These are phyloP conservation scores for Schizophyllum amplum DNA, from an alignment of 1,284 basidiomycete species.

Conservation along the genomic window DNA sequence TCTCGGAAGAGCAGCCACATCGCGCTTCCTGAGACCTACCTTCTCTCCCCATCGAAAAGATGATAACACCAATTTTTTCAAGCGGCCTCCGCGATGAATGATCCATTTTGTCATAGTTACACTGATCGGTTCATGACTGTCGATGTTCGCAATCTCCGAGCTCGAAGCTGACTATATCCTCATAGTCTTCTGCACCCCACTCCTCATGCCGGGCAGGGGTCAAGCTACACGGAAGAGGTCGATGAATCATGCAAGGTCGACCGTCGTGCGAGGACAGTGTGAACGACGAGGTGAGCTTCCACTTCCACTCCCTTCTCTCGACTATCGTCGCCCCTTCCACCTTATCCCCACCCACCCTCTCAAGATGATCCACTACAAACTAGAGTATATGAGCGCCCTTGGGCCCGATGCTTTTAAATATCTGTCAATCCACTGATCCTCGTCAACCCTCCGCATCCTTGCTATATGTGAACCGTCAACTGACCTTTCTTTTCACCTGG, in stretches of 20 bases:
- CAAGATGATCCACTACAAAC: constrained; percentile 66
- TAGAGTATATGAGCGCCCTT: constrained; percentile 77
- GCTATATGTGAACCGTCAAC: constrained; percentile 4
- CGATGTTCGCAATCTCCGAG: constrained; percentile 14
- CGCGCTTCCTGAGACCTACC: no score
- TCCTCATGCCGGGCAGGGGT: no score
- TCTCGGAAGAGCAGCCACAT: no score
- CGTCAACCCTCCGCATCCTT: constrained; percentile 13
- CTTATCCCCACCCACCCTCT: constrained; percentile 13
- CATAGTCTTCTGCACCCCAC: neutral
- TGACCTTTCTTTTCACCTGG: constrained; percentile 1
- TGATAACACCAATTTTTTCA: neutral
- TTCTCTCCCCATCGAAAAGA: neutral
- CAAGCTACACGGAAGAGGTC: neutral
- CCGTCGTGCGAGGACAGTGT: no score
- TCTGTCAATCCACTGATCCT: constrained; percentile 62
- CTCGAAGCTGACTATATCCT: constrained; percentile 1
- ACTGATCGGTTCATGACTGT: constrained; percentile 52
- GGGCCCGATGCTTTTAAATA: constrained; percentile 56
- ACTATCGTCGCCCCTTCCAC: neutral
- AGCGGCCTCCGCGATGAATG: neutral
- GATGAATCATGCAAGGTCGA: neutral
- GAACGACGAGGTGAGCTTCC: neutral
- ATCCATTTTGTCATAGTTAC: constrained; percentile 77
- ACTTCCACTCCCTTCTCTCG: constrained; percentile 6